phyloP scores from a whole-genome alignment of 2,329 filamentous ascomycete species.

The Hypoxylon sp. region DNA sequence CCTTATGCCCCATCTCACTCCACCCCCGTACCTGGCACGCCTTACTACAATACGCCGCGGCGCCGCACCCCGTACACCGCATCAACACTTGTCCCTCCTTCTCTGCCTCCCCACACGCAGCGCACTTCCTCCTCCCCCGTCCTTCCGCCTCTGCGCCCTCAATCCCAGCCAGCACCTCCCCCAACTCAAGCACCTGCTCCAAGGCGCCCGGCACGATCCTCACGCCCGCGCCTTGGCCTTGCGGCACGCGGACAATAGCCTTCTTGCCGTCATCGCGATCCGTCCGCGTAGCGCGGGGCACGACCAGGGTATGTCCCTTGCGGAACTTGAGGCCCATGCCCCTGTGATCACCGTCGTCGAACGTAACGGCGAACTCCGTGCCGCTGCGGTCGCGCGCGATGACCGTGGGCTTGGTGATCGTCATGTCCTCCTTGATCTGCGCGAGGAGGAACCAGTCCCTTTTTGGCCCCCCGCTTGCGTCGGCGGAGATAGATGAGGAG shows the following conservation, averaged over 20 bases:
- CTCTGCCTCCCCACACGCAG: conserved; percentile 48
- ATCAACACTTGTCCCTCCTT: conserved; percentile 48
- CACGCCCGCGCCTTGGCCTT: conserved; percentile 54
- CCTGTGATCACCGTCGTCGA: conserved; percentile 60
- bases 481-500: conserved; percentile 5
- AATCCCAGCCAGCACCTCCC: conserved; percentile 34
- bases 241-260: conserved; percentile 58
- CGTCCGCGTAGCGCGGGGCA: conserved; percentile 56
- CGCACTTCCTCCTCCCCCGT: conserved; percentile 42
- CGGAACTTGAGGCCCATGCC: conserved; percentile 55
- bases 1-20: conserved; percentile 60
- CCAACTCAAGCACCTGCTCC: conserved; percentile 50
- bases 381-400: conserved; percentile 60
- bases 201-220: conserved; percentile 48
- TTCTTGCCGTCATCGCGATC: conserved; percentile 57
- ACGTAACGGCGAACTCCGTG: conserved; percentile 62
- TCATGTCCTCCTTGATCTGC: conserved; percentile 56
- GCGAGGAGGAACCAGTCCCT: conserved; percentile 53
- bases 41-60: conserved; percentile 63
- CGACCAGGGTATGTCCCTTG: conserved; percentile 58
- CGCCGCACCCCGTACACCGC: conserved; percentile 62
- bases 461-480: not conserved
- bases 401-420: conserved; percentile 65
- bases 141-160: conserved; percentile 21
- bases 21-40: conserved; percentile 62